phyloP scores from a whole-genome alignment of 1,284 basidiomycete genomes.

The Irpex sp. region DNA sequence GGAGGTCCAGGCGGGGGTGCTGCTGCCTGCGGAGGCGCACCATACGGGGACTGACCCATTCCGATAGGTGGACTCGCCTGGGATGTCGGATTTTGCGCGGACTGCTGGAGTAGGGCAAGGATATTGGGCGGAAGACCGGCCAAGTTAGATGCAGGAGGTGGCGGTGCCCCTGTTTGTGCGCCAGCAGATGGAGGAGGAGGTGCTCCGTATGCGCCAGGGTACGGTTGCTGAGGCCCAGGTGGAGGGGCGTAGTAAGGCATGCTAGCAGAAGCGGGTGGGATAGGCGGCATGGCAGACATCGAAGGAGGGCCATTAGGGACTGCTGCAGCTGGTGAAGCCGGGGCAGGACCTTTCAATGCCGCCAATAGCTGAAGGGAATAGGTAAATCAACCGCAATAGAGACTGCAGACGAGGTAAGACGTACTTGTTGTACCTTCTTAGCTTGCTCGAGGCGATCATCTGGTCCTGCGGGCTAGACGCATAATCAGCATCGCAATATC shows the following conservation, averaged over 20 bases:
- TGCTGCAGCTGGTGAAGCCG: constrained; percentile 27
- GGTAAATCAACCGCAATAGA: constrained; percentile 7
- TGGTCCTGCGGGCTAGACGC: constrained; percentile 27
- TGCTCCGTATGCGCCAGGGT: not conserved
- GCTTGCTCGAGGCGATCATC: constrained; percentile 81
- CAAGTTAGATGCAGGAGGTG: constrained; percentile 8
- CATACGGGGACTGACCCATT: constrained; percentile 19
- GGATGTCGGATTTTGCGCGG: constrained; percentile 16
- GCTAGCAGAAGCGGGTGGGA: not conserved
- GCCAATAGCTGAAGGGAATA: constrained; percentile 50
- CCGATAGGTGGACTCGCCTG: constrained; percentile 14
- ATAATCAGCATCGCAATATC: not conserved
- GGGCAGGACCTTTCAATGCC: constrained; percentile 67
- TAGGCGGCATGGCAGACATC: constrained; percentile 27
- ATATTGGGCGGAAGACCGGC: constrained; percentile 24
- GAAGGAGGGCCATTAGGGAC: constrained; percentile 27
- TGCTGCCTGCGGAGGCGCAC: constrained; percentile 24
- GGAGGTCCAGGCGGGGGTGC: constrained; percentile 20
- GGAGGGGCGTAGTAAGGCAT: constrained; percentile 6
- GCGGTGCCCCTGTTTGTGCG: not conserved
- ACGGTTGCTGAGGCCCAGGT: not conserved
- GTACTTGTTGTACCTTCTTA: constrained; percentile 72
- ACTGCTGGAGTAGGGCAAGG: constrained; percentile 27
- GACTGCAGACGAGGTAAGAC: constrained; percentile 11
- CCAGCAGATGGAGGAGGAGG: not conserved